Conservation (phyloP, 2,329 filamentous ascomycete species). For the Claviceps digitariae region DNA sequence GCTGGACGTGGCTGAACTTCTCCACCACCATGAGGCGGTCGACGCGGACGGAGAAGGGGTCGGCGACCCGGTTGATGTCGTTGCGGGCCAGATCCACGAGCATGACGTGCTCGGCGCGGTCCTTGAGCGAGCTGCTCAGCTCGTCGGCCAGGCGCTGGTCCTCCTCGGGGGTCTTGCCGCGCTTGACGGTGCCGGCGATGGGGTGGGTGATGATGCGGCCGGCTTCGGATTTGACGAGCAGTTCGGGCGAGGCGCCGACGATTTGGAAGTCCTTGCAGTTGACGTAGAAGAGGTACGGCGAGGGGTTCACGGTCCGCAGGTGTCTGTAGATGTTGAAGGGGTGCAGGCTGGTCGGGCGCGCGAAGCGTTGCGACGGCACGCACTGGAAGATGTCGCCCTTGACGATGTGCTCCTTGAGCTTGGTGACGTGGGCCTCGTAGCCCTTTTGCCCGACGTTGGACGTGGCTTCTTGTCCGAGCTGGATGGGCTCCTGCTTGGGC, state of each 20-base stretch:
- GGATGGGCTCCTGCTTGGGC: conserved; percentile 61
- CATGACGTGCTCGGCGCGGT: conserved; percentile 94
- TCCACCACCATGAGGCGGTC: conserved; percentile 91
- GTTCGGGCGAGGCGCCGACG: conserved; percentile 85
- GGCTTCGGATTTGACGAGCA: conserved; percentile 80
- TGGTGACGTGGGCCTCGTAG: conserved; percentile 80
- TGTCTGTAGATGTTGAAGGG: conserved; percentile 98
- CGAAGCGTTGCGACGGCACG: conserved; percentile 86
- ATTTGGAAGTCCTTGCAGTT: conserved; percentile 88
- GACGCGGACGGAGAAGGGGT: conserved; percentile 77
- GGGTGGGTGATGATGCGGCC: conserved; percentile 90
- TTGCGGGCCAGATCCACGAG: conserved; percentile 91
- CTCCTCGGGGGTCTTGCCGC: conserved; percentile 67
- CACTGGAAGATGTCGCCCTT: conserved; percentile 94
- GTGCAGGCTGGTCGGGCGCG: conserved; percentile 77
- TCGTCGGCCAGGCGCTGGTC: conserved; percentile 68
- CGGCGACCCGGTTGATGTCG: conserved; percentile 91
- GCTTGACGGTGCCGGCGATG: conserved; percentile 88
- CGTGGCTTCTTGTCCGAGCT: conserved; percentile 62
- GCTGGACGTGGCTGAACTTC: conserved; percentile 93
- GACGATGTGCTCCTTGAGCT: conserved; percentile 80
- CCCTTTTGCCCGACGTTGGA: conserved; percentile 85
- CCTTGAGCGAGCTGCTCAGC: conserved; percentile 70
- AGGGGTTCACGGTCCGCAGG: conserved; percentile 92
- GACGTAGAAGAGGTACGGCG: conserved; percentile 93